phyloP scores from a whole-genome alignment of 148 eudicot species.

The Euryodendron excelsum region DNA sequence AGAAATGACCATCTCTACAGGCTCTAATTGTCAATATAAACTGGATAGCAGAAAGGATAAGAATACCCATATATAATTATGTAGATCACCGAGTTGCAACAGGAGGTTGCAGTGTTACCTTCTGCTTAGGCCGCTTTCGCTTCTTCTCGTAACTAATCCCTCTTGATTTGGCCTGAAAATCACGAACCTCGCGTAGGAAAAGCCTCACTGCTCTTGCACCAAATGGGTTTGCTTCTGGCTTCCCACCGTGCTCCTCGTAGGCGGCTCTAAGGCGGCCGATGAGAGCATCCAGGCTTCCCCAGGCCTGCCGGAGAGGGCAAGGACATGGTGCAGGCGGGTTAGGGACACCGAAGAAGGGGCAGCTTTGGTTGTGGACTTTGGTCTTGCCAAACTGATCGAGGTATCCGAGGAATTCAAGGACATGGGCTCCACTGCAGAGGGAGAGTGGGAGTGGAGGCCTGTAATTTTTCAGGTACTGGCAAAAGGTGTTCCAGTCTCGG shows the following conservation, averaged over 20 bases:
- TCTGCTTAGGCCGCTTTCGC: constrained; percentile 17
- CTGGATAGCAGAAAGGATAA: too few relatives aligned
- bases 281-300: neutral
- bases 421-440: constrained; percentile 63
- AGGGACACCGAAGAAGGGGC: neutral
- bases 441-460: constrained; percentile 51
- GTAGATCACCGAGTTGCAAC: too few relatives aligned
- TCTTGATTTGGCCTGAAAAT: constrained; percentile 2
- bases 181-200: neutral
- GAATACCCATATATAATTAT: too few relatives aligned
- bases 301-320: constrained; percentile 2
- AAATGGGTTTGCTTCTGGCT: neutral
- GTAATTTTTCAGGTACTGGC: constrained; percentile 61
- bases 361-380: neutral
- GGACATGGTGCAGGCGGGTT: neutral
- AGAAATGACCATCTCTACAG: too few relatives aligned
- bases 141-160: neutral
- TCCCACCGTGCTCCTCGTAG: constrained; percentile 1
- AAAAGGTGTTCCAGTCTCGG: constrained; percentile 67
- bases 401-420: constrained; percentile 55
- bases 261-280: neutral
- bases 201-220: neutral
- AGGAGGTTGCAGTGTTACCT: too few relatives aligned
- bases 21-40: too few relatives aligned
- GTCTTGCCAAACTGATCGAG: constrained; percentile 25